Evolutionary conservation across 2,329 filamentous ascomycete genomes (phyloP).

Genomic region (Alternaria panax): DNA sequence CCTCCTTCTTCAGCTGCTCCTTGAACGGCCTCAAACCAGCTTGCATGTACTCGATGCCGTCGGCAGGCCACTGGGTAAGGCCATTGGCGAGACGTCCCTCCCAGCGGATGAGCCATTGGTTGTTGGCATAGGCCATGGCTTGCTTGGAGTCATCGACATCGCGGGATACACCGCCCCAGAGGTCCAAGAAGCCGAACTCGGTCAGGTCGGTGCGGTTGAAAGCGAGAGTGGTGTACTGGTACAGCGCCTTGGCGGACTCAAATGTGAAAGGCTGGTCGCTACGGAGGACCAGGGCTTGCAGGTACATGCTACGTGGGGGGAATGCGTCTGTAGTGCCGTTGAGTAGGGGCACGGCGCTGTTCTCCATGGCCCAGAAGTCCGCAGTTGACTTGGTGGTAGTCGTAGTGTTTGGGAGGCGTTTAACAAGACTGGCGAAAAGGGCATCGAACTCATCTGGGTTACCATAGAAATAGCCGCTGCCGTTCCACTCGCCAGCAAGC

Average conservation of each 20-base stretch:
- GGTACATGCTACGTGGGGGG: constrained; percentile 23
- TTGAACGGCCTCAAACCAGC: constrained; percentile 23
- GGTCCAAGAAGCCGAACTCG: constrained; percentile 26
- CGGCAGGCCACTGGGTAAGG: constrained; percentile 21
- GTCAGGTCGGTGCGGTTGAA: constrained; percentile 26
- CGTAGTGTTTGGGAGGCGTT: constrained; percentile 22
- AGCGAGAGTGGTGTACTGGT: constrained; percentile 14
- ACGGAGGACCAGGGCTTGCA: constrained; percentile 23
- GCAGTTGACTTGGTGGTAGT: constrained; percentile 7
- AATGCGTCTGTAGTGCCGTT: constrained; percentile 21
- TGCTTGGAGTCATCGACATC: constrained; percentile 23
- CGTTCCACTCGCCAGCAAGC: constrained; percentile 20
- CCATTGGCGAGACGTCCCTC: constrained; percentile 19
- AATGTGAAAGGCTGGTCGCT: constrained; percentile 19
- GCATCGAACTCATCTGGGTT: constrained; percentile 24
- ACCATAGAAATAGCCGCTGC: constrained; percentile 27
- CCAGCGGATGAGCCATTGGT: constrained; percentile 34
- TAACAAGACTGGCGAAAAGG: constrained; percentile 17
- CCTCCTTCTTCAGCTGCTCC: constrained; percentile 19
- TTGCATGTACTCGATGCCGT: constrained; percentile 29
- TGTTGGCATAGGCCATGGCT: constrained; percentile 25
- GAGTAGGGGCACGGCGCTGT: constrained; percentile 9
- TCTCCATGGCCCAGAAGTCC: constrained; percentile 27
- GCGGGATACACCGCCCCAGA: constrained; percentile 28
- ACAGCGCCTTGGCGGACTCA: constrained; percentile 20